A percentile compares a stretch with the other conserved stretches of the same genome.
These are phyloP conservation scores for Suillus americanus DNA, from an alignment of 768 basidiomycete genomes.

Conservation along the genomic window DNA sequence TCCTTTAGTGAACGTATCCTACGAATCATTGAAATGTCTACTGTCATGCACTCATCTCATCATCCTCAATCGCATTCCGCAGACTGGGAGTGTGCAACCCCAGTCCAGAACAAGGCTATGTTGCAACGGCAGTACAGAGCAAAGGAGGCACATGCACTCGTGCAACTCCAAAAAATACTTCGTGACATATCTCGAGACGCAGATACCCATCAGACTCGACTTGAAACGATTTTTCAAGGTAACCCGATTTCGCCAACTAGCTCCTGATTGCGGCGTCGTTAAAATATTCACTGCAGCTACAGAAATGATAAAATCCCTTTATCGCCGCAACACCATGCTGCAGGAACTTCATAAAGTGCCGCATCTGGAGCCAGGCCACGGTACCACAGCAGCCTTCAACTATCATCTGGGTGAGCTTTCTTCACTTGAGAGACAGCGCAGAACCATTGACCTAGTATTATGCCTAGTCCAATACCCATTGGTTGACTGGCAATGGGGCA, in stretches of 20 bases:
- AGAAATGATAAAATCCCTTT: neutral
- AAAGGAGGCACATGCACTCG: neutral
- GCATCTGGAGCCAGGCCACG: neutral
- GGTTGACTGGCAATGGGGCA: too few species aligned
- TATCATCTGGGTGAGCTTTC: neutral
- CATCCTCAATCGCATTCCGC: neutral
- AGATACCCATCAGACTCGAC: neutral
- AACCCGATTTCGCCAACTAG: neutral
- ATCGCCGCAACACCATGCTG: neutral
- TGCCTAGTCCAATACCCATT: neutral
- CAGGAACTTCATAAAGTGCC: neutral
- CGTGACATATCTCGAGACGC: neutral
- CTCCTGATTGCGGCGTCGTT: neutral
- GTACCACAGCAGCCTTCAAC: neutral
- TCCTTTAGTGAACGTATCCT: neutral
- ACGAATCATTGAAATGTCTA: neutral
- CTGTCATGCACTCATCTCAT: neutral
- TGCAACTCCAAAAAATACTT: neutral
- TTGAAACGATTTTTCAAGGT: neutral
- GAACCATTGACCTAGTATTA: neutral
- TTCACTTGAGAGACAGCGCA: neutral
- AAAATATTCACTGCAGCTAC: neutral
- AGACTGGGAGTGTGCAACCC: neutral
- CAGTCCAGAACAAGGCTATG: neutral
- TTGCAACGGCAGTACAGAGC: conserved; percentile 1